phyloP scores from a whole-genome alignment of 768 basidiomycete genomes.

The Mycena alexandri region DNA sequence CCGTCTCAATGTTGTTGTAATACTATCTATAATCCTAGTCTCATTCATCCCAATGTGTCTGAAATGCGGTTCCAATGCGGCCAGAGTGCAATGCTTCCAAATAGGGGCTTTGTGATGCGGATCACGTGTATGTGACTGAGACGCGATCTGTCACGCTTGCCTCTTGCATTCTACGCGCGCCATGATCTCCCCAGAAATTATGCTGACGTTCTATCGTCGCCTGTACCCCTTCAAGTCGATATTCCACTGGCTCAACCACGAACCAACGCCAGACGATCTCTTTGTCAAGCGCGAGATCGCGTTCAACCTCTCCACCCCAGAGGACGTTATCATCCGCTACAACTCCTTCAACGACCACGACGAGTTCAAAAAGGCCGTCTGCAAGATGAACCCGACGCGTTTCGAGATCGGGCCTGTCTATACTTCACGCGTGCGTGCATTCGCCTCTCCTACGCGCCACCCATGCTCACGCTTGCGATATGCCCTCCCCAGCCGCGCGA shows the following conservation, averaged over 20 bases:
- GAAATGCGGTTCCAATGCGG: not conserved
- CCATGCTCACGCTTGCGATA: not conserved
- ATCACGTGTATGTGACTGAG: slow-evolving; percentile 20
- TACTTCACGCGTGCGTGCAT: slow-evolving; percentile 74
- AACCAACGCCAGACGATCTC: slow-evolving; percentile 79
- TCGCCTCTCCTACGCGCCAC: not conserved
- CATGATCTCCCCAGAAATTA: slow-evolving; percentile 45
- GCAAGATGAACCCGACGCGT: slow-evolving; percentile 87
- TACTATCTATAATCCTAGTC: slow-evolving; percentile 15
- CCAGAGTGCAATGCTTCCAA: no score
- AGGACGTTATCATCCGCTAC: slow-evolving; percentile 95
- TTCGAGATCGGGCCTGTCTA: slow-evolving; percentile 99
- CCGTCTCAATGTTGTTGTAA: slow-evolving; percentile 11
- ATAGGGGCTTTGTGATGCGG: no score
- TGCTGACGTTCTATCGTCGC: slow-evolving; percentile 84
- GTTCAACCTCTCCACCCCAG: slow-evolving; percentile 79
- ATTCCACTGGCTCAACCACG: slow-evolving; percentile 96
- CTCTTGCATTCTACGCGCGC: not conserved
- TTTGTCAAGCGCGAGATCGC: slow-evolving; percentile 97
- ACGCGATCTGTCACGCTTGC: slow-evolving; percentile 3
- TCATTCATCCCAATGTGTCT: not conserved
- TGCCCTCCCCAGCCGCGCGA: slow-evolving; percentile 79
- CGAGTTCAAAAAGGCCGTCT: slow-evolving; percentile 92
- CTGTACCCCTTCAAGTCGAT: slow-evolving; percentile 96
- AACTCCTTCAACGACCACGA: slow-evolving; percentile 89